Evolutionary conservation across 73 alveolate genomes (phyloP).

Genomic region (Paramecium bursaria): DNA sequence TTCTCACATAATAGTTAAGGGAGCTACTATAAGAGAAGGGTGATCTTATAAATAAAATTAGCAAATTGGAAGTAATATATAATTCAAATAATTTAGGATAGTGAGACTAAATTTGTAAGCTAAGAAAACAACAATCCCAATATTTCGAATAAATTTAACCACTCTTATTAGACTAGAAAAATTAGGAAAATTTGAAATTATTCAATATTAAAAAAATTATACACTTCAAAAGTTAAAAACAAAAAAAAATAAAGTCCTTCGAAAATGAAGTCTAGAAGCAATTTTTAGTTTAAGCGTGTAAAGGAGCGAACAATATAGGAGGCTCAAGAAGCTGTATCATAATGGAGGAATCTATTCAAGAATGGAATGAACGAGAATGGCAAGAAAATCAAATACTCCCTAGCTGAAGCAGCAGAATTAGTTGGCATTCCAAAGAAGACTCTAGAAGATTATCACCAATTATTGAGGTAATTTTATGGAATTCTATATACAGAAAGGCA

Average conservation of each 20-base stretch:
- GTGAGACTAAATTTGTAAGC: neutral
- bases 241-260: no score
- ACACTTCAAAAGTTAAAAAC: no score
- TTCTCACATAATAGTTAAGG: conserved; percentile 22
- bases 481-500: conserved; percentile 1
- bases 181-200: conserved; percentile 45
- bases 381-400: conserved; percentile 9
- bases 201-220: neutral
- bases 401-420: conserved; percentile 41
- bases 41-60: conserved; percentile 33
- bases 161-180: conserved; percentile 42
- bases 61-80: conserved; percentile 43
- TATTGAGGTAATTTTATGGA: conserved; percentile 12
- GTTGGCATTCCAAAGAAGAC: conserved; percentile 60
- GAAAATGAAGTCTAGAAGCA: no score
- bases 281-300: no score
- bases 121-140: conserved; percentile 15
- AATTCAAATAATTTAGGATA: conserved; percentile 7
- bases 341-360: conserved; percentile 34
- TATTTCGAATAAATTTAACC: no score
- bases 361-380: conserved; percentile 27
- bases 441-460: conserved; percentile 41
- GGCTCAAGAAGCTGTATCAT: neutral
- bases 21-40: conserved; percentile 56
- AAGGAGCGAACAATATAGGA: conserved; percentile 48